These are phyloP conservation scores for Auriculariales sp. DNA, from an alignment of 768 basidiomycete species.

Conservation along the genomic window DNA sequence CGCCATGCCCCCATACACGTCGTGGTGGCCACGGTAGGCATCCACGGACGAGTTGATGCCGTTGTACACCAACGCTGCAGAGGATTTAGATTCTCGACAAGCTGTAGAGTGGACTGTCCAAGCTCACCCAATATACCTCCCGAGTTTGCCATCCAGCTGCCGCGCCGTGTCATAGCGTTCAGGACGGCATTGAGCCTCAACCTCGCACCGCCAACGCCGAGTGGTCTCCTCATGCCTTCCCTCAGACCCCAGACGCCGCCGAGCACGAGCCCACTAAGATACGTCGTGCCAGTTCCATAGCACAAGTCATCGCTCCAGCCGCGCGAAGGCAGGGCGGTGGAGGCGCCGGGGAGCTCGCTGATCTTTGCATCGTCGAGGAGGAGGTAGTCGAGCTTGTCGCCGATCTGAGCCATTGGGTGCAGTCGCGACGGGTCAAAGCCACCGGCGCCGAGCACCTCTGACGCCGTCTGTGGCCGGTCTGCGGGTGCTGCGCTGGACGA, in stretches of 20 bases:
- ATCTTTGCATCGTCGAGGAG: constrained; percentile 94
- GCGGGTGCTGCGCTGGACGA: constrained; percentile 28
- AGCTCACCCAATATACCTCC: constrained; percentile 89
- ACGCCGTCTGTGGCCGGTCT: constrained; percentile 59
- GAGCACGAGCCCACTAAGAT: constrained; percentile 87
- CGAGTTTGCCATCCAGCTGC: constrained; percentile 96
- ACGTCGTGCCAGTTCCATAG: constrained; percentile 98
- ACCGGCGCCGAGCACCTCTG: constrained; percentile 70
- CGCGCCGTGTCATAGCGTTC: constrained; percentile 92
- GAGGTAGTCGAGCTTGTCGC: constrained; percentile 90
- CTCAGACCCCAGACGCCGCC: constrained; percentile 94
- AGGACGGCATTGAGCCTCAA: constrained; percentile 93
- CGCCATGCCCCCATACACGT: constrained; percentile 78
- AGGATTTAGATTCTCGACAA: constrained; percentile 22
- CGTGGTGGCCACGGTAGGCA: constrained; percentile 77
- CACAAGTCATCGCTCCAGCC: constrained; percentile 99
- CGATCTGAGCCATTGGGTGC: constrained; percentile 85
- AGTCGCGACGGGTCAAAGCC: constrained; percentile 85
- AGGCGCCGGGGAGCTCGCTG: constrained; percentile 75
- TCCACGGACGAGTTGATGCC: constrained; percentile 92
- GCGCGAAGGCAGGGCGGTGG: constrained; percentile 83
- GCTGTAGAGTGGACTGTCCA: constrained; percentile 19
- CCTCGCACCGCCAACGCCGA: constrained; percentile 73
- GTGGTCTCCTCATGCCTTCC: constrained; percentile 79
- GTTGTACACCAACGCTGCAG: constrained; percentile 86